phyloP scores from a whole-genome alignment of 768 basidiomycete species.

The Rhodotorula babjevae region DNA sequence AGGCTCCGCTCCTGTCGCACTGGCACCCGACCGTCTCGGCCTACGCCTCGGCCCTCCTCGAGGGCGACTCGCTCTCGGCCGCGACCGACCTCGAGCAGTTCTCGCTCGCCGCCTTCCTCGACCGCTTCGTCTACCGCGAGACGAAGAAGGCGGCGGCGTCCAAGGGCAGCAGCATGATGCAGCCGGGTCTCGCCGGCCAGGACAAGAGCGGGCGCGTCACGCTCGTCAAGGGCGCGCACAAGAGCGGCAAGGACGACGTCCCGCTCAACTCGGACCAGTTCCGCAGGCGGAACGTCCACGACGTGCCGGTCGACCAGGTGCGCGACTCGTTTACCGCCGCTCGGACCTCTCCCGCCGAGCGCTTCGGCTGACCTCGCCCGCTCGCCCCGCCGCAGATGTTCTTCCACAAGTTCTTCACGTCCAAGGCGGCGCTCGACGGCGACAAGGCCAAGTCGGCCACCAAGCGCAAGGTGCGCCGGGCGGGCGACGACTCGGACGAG shows the following conservation, averaged over 20 bases:
- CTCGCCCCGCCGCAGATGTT: constrained; percentile 57
- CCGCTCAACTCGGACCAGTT: constrained; percentile 71
- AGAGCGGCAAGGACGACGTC: constrained; percentile 50
- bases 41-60: constrained; percentile 75
- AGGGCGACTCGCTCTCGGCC: constrained; percentile 67
- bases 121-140: constrained; percentile 95
- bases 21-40: constrained; percentile 86
- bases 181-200: constrained; percentile 68
- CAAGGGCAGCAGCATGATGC: constrained; percentile 88
- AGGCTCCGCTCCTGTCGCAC: constrained; percentile 76
- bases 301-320: constrained; percentile 71
- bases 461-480: constrained; percentile 32
- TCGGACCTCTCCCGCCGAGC: neutral
- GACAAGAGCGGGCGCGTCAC: constrained; percentile 56
- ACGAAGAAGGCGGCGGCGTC: constrained; percentile 66
- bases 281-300: constrained; percentile 61
- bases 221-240: constrained; percentile 58
- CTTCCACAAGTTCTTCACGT: constrained; percentile 82
- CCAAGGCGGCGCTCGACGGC: constrained; percentile 60
- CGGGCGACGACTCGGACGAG: constrained; percentile 23
- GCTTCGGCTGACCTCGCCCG: neutral
- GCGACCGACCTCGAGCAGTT: constrained; percentile 84
- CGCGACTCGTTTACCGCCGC: neutral
- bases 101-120: constrained; percentile 89
- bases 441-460: constrained; percentile 32